Base-by-base conservation (phyloP, 73 alveolate genomes). In the Paramecium octaurelia region DNA sequence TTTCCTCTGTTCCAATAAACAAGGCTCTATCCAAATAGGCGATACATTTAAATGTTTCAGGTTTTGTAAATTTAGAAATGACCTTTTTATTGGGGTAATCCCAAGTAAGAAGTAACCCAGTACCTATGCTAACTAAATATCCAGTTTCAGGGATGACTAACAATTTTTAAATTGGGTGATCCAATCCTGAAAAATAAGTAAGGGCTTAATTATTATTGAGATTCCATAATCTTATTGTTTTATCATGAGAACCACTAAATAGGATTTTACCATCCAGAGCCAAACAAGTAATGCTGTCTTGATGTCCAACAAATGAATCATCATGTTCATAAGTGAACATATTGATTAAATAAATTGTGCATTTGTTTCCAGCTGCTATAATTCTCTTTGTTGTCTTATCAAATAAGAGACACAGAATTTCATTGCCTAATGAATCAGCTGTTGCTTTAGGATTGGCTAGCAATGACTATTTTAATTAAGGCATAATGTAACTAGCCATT, bases 201-300 rank as follows among this genome's bases (percentile, higher is more conserved):
- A 96, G 92, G 42, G 58, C 85, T 93, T 92, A 86, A 42, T 89
- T 29, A 54, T 84, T 71, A 76, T 84, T 90, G 76, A 93, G 42
- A 57, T 97, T 96, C 98, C 99, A 97, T 54, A 97, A 92, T 29
- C 96, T 92, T n/a, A 97, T 97, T 8, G 97, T 92, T 90, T 48
- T 92, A 70, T 97, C 99, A 80, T 97, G 98, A 27, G 98, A 95
- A 46, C 98, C 99, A 38, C 98, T 85, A 93, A 96, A 96, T 12
- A 97, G 92, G 20, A 96, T 77, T 64, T 94, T 95, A 40, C 93
- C 95, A 54, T 97, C 99, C 21, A 93, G 68, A 6, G 97, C 98
- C 93, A 97, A 85, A 58, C 97, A 93, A 34, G 96, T 96, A 14
- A 97, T 96, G 27, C 97, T 93, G 84, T 97, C 99, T 29, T 58